phyloP scores from a whole-genome alignment of 345 rosid genomes.

The Carallia brachiata region DNA sequence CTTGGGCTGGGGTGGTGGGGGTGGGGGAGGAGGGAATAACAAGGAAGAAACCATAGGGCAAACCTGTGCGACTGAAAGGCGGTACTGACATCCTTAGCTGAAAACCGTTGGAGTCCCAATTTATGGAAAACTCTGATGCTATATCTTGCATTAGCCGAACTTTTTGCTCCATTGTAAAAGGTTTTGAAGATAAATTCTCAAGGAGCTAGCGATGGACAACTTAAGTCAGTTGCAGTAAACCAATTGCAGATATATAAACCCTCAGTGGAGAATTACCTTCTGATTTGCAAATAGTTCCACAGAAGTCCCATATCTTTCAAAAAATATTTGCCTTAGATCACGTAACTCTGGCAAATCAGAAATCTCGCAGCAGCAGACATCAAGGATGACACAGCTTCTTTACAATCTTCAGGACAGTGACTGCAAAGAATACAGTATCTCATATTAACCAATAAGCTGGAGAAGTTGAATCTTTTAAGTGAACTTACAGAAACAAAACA shows the following conservation, averaged over 20 bases:
- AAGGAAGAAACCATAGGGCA: slow-evolving; percentile 15
- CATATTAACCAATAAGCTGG: neutral
- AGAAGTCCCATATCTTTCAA: slow-evolving; percentile 73
- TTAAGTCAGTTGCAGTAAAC: slow-evolving; percentile 23
- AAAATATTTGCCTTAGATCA: slow-evolving; percentile 78
- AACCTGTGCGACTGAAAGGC: slow-evolving; percentile 48
- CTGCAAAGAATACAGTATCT: slow-evolving; percentile 32
- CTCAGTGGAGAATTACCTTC: slow-evolving; percentile 49
- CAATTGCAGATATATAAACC: neutral
- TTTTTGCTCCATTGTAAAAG: slow-evolving; percentile 59
- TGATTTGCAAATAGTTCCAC: slow-evolving; percentile 59
- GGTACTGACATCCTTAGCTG: slow-evolving; percentile 46
- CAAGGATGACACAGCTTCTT: slow-evolving; percentile 74
- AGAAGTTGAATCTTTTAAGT: neutral
- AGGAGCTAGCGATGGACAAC: slow-evolving; percentile 49
- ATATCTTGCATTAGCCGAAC: slow-evolving; percentile 66
- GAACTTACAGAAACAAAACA: neutral
- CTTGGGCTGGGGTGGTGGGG: too few species aligned
- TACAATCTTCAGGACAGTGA: slow-evolving; percentile 83
- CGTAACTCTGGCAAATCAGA: slow-evolving; percentile 90
- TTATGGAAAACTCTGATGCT: slow-evolving; percentile 73
- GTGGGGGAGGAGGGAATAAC: neutral
- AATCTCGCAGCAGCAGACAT: slow-evolving; percentile 96
- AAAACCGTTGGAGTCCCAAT: slow-evolving; percentile 70
- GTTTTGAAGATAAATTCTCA: slow-evolving; percentile 54